Conservation (phyloP, 129 eudicot genomes). For the Apium graveolens region DNA sequence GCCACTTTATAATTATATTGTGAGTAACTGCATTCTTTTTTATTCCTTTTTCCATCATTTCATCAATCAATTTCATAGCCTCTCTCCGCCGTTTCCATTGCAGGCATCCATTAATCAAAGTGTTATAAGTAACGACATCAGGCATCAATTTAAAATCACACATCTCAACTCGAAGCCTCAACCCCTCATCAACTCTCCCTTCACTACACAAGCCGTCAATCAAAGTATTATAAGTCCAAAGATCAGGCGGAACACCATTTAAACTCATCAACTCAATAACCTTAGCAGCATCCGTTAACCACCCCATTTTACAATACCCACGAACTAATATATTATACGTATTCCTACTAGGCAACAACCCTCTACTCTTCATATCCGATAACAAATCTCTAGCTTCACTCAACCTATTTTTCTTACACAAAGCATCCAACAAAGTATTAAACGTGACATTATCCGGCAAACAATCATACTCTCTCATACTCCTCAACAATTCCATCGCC, state of each 20-base stretch:
- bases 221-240: constrained; percentile 74
- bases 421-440: constrained; percentile 57
- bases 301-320: constrained; percentile 70
- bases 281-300: constrained; percentile 55
- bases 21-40: constrained; percentile 48
- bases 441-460: constrained; percentile 71
- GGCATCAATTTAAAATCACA: constrained; percentile 48
- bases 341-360: constrained; percentile 51
- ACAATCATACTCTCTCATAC: constrained; percentile 48
- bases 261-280: constrained; percentile 67
- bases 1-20: constrained; percentile 69
- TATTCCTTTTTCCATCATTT: constrained; percentile 62
- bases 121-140: constrained; percentile 74
- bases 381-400: constrained; percentile 50
- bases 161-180: constrained; percentile 49
- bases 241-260: constrained; percentile 52
- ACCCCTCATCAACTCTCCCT: constrained; percentile 61
- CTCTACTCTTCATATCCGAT: constrained; percentile 52
- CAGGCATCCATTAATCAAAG: constrained; percentile 61
- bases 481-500: constrained; percentile 45
- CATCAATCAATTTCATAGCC: constrained; percentile 55
- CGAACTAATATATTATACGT: constrained; percentile 69
- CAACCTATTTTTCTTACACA: constrained; percentile 57
- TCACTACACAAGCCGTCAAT: constrained; percentile 51
- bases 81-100: constrained; percentile 28